Conservation (phyloP, 1,284 basidiomycete species). For the Ustilago esculenta region DNA sequence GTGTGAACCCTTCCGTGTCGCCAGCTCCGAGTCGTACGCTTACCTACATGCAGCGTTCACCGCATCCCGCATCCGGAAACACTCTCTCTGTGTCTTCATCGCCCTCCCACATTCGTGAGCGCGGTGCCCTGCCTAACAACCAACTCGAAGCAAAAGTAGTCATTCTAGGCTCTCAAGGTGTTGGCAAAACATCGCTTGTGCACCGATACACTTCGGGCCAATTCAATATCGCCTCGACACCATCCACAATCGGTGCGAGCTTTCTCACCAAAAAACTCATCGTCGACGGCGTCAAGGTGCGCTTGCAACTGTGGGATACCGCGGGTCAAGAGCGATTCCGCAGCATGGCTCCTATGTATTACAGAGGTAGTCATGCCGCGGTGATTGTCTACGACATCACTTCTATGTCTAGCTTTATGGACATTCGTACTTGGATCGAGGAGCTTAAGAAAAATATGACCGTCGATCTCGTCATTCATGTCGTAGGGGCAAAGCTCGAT, state of each 20-base stretch:
- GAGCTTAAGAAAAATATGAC: conserved; percentile 81
- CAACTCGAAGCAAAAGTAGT: conserved; percentile 92
- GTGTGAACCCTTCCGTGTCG: conserved; percentile 8
- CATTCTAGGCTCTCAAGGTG: conserved; percentile 93
- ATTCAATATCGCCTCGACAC: conserved; percentile 49
- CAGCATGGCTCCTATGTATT: conserved; percentile 98
- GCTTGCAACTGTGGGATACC: conserved; percentile 86
- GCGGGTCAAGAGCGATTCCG: conserved; percentile 94
- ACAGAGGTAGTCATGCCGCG: conserved; percentile 95
- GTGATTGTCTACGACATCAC: conserved; percentile 98
- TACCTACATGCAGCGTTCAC: conserved; percentile 15
- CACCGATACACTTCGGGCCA: conserved; percentile 87
- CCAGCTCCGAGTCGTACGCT: conserved; percentile 21
- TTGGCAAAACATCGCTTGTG: conserved; percentile 93
- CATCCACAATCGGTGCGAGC: conserved; percentile 89
- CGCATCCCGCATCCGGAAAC: conserved; percentile 7
- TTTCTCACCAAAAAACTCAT: conserved; percentile 94
- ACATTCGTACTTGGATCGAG: conserved; percentile 91
- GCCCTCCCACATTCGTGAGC: conserved; percentile 20
- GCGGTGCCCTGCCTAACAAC: conserved; percentile 30
- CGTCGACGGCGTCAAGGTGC: conserved; percentile 86
- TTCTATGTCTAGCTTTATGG: conserved; percentile 85
- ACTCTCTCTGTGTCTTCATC: conserved; percentile 11
- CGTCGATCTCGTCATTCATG: conserved; percentile 82
- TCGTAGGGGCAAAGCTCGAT: conserved; percentile 89